A percentile compares a stretch with the other conserved stretches of the same genome.
Evolutionary conservation across 2,329 filamentous ascomycete genomes (phyloP).

Genomic region (Aspergillus oerlinghausenensis): DNA sequence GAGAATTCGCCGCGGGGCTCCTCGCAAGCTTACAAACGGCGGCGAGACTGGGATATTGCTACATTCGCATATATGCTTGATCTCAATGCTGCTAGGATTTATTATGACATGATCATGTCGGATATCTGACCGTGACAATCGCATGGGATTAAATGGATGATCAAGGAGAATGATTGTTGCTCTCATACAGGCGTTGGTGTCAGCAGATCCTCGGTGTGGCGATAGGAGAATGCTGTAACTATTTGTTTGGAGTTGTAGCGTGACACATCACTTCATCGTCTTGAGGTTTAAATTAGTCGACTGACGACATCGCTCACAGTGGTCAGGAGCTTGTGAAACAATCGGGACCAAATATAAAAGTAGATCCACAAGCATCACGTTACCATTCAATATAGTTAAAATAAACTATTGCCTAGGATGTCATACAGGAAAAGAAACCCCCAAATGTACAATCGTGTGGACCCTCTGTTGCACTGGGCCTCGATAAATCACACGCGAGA

Average conservation of each 20-base stretch:
- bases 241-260: background rate
- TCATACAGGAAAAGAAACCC: slow-evolving; percentile 15
- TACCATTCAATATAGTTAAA: slow-evolving; percentile 5
- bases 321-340: background rate
- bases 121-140: background rate
- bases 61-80: background rate
- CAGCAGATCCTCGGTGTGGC: background rate
- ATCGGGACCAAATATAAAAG: background rate
- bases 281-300: background rate
- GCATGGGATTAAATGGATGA: background rate
- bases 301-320: background rate
- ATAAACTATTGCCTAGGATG: slow-evolving; percentile 9
- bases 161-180: background rate
- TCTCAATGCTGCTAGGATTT: background rate
- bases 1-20: slow-evolving; percentile 10
- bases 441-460: slow-evolving; percentile 13
- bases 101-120: background rate
- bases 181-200: background rate
- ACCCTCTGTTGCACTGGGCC: background rate
- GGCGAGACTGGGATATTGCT: background rate
- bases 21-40: background rate
- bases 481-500: background rate
- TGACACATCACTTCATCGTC: background rate
- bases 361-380: background rate
- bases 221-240: background rate